These are phyloP conservation scores for Trichophyton schoenleinii DNA, from an alignment of 2,329 filamentous ascomycete species.

Conservation along the genomic window DNA sequence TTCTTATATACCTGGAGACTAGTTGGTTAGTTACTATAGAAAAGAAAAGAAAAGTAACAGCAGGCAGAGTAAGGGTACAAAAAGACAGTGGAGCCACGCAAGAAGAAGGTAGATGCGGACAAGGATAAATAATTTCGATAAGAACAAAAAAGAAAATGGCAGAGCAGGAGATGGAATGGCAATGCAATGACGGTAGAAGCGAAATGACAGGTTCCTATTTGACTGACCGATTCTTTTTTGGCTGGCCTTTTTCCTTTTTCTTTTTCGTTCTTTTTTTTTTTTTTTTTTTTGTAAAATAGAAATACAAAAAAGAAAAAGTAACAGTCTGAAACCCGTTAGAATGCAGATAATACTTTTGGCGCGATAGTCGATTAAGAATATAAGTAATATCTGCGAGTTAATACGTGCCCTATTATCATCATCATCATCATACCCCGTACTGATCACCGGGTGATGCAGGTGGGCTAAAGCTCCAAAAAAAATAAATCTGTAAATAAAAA, in stretches of 20 bases:
- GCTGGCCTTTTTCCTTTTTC: background rate
- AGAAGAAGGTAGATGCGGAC: background rate
- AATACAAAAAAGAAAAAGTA: background rate
- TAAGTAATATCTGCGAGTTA: background rate
- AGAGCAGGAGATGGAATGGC: background rate
- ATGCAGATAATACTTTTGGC: background rate
- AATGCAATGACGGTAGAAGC: background rate
- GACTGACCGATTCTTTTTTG: background rate
- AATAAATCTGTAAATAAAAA: background rate
- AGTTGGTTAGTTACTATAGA: background rate
- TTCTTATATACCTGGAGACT: too few species aligned
- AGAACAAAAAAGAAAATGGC: background rate
- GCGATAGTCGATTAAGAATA: background rate
- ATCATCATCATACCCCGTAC: background rate
- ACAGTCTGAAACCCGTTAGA: slow-evolving; percentile 3
- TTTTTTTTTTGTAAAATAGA: background rate
- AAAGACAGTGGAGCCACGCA: slow-evolving; percentile 2
- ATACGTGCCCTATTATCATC: background rate
- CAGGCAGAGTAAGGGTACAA: background rate
- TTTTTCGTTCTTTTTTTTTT: background rate
- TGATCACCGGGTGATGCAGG: slow-evolving; percentile 3
- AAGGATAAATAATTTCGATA: background rate
- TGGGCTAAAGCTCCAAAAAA: background rate
- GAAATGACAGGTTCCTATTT: slow-evolving; percentile 3
- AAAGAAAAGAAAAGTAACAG: background rate